Conservation (phyloP, 2,329 filamentous ascomycete genomes). For the Scopulariopsis brevicaulis region DNA sequence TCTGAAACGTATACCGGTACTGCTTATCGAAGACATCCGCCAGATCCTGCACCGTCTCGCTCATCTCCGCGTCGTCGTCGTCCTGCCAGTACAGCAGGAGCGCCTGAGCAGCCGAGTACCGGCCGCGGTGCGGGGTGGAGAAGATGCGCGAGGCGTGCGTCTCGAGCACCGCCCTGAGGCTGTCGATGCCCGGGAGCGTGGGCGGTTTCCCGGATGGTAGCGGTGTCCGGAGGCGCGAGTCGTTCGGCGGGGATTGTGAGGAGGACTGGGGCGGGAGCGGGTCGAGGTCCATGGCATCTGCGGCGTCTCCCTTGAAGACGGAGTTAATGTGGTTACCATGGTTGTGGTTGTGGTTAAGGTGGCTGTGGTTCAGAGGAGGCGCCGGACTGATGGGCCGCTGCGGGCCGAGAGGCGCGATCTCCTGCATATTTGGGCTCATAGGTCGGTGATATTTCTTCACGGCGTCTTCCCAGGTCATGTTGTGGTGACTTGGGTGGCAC, state of each 20-base stretch:
- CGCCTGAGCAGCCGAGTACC: constrained; percentile 39
- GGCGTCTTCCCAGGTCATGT: constrained; percentile 50
- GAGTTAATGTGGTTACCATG: constrained; percentile 15
- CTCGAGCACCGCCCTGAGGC: constrained; percentile 35
- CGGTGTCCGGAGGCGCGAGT: constrained; percentile 41
- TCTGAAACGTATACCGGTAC: constrained; percentile 38
- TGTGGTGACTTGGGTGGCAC: constrained; percentile 49
- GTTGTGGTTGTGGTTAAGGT: background rate
- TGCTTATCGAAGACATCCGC: constrained; percentile 36
- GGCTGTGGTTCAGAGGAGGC: constrained; percentile 15
- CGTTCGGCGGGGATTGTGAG: constrained; percentile 27
- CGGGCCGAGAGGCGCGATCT: constrained; percentile 29
- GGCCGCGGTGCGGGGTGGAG: constrained; percentile 35
- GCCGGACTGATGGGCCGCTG: constrained; percentile 35
- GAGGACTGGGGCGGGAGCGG: constrained; percentile 22
- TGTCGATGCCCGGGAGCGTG: constrained; percentile 37
- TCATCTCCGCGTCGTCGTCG: constrained; percentile 28
- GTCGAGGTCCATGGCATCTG: constrained; percentile 47
- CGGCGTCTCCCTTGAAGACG: constrained; percentile 28
- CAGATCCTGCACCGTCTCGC: constrained; percentile 30
- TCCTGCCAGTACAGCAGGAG: constrained; percentile 47
- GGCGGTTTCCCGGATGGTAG: constrained; percentile 41
- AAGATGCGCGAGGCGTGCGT: constrained; percentile 35
- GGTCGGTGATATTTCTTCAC: constrained; percentile 40
- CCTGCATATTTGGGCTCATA: constrained; percentile 37